phyloP scores from a whole-genome alignment of 169 alveolate species.

The Cyclospora cayetanensis region DNA sequence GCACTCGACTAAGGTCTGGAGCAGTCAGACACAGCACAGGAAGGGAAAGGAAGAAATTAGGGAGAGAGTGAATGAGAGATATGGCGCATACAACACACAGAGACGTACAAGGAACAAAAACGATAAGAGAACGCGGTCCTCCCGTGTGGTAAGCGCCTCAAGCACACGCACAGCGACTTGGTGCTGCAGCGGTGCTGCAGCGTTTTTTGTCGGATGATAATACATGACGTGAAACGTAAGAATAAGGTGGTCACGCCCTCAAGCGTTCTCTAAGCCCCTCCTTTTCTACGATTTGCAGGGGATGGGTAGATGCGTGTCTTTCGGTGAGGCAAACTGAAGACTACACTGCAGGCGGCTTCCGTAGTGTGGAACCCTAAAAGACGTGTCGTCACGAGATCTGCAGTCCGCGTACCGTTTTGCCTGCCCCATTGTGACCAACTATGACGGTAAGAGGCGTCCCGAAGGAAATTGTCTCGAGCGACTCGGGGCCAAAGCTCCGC shows the following conservation, averaged over 20 bases:
- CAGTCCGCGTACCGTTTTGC: constrained; percentile 95
- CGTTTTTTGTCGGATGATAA: too few species aligned
- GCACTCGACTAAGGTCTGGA: constrained; percentile 96
- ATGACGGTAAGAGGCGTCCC: constrained; percentile 96
- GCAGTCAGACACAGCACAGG: neutral
- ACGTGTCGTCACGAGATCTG: too few species aligned
- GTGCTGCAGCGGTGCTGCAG: too few species aligned
- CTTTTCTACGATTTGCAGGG: neutral
- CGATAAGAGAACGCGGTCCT: neutral
- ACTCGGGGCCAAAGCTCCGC: constrained; percentile 94
- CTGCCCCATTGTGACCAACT: constrained; percentile 99
- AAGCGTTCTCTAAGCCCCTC: too few species aligned
- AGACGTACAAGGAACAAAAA: neutral
- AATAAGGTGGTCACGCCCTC: too few species aligned
- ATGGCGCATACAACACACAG: neutral
- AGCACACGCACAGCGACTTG: too few species aligned
- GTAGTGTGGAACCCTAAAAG: too few species aligned
- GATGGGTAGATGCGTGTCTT: too few species aligned
- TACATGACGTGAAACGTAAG: too few species aligned
- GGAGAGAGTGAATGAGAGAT: neutral
- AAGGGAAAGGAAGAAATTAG: neutral
- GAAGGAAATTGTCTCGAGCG: constrained; percentile 92
- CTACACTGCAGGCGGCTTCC: too few species aligned
- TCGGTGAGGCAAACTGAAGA: too few species aligned
- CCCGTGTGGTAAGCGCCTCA: neutral